These are phyloP conservation scores for Ceratocystis ficicola DNA, from an alignment of 2,329 filamentous ascomycete species.

Conservation along the genomic window DNA sequence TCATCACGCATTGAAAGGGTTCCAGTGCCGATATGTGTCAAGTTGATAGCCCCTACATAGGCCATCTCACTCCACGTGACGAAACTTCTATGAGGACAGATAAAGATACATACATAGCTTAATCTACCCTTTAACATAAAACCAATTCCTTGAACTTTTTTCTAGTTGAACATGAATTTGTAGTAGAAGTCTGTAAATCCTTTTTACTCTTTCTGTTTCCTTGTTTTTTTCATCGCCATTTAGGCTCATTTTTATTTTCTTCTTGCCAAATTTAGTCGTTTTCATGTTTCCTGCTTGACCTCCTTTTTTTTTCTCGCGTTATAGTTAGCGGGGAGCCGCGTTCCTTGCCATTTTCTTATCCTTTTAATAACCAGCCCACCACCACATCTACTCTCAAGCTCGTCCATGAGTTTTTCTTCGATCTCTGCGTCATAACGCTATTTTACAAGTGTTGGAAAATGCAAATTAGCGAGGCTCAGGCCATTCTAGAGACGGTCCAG, in stretches of 20 bases:
- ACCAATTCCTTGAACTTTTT: too few species aligned
- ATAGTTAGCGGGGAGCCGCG: not conserved
- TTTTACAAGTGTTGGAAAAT: slow-evolving; percentile 31
- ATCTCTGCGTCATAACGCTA: not conserved
- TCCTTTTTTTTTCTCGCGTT: slow-evolving; percentile 12
- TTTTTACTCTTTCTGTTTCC: not conserved
- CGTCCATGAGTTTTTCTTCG: not conserved
- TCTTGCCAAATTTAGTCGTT: slow-evolving; percentile 4
- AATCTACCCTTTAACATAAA: too few species aligned
- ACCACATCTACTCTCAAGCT: not conserved
- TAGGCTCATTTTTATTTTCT: not conserved
- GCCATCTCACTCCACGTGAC: too few species aligned
- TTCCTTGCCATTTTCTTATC: not conserved
- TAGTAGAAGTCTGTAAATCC: too few species aligned
- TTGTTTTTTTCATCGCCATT: not conserved
- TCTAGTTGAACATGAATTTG: too few species aligned
- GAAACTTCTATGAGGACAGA: too few species aligned
- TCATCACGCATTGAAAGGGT: too few species aligned
- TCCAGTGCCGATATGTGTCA: too few species aligned
- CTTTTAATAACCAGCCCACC: not conserved
- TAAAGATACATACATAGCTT: too few species aligned
- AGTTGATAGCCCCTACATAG: too few species aligned
- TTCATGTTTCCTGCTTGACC: not conserved
- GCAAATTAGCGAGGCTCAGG: slow-evolving; percentile 52
- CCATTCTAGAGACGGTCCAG: slow-evolving; percentile 40